Conservation (phyloP, 768 basidiomycete genomes). For the Hortiboletus campestris region DNA sequence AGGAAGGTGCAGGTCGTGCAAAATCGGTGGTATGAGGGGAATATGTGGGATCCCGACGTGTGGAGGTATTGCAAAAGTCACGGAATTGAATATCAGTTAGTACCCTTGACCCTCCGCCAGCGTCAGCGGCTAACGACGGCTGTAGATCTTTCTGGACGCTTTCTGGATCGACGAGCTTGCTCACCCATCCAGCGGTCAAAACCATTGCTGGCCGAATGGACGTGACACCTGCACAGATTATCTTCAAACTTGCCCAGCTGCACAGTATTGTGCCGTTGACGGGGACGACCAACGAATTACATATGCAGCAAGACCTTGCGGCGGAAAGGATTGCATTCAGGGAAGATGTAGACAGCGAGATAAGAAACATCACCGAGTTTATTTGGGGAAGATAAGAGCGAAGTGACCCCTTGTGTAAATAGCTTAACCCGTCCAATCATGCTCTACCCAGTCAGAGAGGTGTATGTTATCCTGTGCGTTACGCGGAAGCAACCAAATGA, state of each 20-base stretch:
- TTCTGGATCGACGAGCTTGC: slow-evolving; percentile 66
- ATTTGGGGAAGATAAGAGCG: slow-evolving; percentile 28
- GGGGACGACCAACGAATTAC: slow-evolving; percentile 65
- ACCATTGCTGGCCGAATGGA: slow-evolving; percentile 44
- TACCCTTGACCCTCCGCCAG: background rate
- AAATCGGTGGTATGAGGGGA: slow-evolving; percentile 83
- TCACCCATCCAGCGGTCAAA: slow-evolving; percentile 47
- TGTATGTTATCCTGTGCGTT: slow-evolving; percentile 9
- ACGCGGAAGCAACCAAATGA: background rate
- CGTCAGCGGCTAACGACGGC: background rate
- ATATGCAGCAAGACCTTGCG: slow-evolving; percentile 66
- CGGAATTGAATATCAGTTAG: slow-evolving; percentile 71
- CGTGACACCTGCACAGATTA: slow-evolving; percentile 61
- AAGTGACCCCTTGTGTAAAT: background rate
- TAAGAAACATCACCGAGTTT: slow-evolving; percentile 25
- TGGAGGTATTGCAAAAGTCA: slow-evolving; percentile 61
- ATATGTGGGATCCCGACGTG: slow-evolving; percentile 69
- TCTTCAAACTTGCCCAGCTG: slow-evolving; percentile 68
- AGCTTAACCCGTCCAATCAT: background rate
- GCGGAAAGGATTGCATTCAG: slow-evolving; percentile 38
- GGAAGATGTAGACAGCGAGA: slow-evolving; percentile 26
- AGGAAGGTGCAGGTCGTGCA: slow-evolving; percentile 73
- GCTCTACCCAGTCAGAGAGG: background rate
- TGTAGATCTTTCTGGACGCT: slow-evolving; percentile 85
- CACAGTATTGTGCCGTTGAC: slow-evolving; percentile 70